Base-by-base conservation (phyloP, 176 grass and related monocot species). In the Thalia dealbata region DNA sequence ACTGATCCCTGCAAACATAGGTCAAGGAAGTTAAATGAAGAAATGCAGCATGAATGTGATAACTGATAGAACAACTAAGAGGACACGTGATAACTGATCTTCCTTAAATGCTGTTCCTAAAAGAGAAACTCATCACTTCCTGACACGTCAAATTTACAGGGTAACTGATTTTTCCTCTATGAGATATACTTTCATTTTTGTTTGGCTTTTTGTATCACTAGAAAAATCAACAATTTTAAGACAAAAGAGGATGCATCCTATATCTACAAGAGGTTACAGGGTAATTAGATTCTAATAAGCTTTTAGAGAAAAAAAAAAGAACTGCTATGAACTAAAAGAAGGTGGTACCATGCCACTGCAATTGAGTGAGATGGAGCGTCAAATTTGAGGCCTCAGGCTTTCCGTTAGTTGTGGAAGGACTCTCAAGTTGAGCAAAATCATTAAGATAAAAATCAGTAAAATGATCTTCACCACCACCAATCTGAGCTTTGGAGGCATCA, bases 271-370 rank as follows among this genome's bases (percentile, higher is more conserved):
- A 58, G 22, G 6, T n/a, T n/a, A 58, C 7, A 58, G 54, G 16
- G 54, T 35, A 24, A 18, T 70, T 44, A 48, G 4, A 48, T 48
- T 42, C 65, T 68, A 56, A 50, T 10, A 0, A 38, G 28, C 10
- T 64, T 41, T 32, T 42, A 56, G 28, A 58, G 6, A 52, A 51
- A 78, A 43, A 52, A 51, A 78, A 43, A 75, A 13, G 52, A 42
- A 51, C 6, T 0, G 10, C 24, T 29, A 63, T 0, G 62, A 78
- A 70, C 23, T 23, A 56, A 25, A 77, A 46, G 50, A 61, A 22
- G 70, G 52, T 81, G 70, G 52, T 81, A 96, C 95, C 95, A 69
- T 91, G 83, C 90, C 95, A 93, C 67, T 90, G 84, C 85, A 93
- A 86, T 75, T 99, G 87, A 9, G 83, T 93, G 15, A 87, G 81